Percentiles rank a stretch among this genome's conserved stretches.
Conservation (phyloP, 345 rosid genomes). For the Cardiospermum halicacabum region DNA sequence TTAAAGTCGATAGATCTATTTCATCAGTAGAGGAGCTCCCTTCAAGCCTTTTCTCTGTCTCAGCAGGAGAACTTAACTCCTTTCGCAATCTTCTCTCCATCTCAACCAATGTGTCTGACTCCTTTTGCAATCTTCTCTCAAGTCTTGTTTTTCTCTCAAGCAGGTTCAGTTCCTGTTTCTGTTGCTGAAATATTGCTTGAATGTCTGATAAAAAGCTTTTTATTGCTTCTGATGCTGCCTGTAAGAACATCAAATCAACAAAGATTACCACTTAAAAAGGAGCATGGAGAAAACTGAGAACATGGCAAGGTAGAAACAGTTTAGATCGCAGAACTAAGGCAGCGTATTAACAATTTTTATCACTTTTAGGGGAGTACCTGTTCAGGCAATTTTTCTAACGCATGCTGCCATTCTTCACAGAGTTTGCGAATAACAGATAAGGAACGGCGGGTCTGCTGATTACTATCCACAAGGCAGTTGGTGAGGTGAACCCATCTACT, state of each 20-base stretch:
- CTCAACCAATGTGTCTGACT: conserved; percentile 49
- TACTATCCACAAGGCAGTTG: conserved; percentile 43
- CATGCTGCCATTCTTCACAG: conserved; percentile 63
- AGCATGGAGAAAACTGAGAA: no score
- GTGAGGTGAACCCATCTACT: conserved; percentile 62
- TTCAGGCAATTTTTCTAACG: conserved; percentile 61
- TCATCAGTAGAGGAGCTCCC: conserved; percentile 29
- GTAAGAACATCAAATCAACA: conserved; percentile 18
- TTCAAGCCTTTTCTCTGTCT: conserved; percentile 54
- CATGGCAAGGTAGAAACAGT: no score
- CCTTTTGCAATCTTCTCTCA: conserved; percentile 66
- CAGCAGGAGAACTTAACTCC: conserved; percentile 49
- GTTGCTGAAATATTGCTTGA: conserved; percentile 49
- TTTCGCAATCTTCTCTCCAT: conserved; percentile 63
- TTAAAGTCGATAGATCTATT: conserved; percentile 30
- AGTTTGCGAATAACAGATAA: conserved; percentile 49
- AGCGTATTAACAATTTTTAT: neutral
- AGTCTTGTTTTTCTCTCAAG: conserved; percentile 49
- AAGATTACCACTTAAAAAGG: neutral
- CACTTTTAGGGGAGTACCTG: conserved; percentile 38
- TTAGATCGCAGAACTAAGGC: no score
- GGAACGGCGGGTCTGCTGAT: conserved; percentile 40
- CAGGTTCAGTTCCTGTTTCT: conserved; percentile 55
- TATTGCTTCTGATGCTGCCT: conserved; percentile 70
- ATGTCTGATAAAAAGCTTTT: conserved; percentile 55